Evolutionary conservation across 805 yeast species (phyloP), one percentile per base, ranked within the genome.

Genomic region (Myxozyma geophila): DNA sequence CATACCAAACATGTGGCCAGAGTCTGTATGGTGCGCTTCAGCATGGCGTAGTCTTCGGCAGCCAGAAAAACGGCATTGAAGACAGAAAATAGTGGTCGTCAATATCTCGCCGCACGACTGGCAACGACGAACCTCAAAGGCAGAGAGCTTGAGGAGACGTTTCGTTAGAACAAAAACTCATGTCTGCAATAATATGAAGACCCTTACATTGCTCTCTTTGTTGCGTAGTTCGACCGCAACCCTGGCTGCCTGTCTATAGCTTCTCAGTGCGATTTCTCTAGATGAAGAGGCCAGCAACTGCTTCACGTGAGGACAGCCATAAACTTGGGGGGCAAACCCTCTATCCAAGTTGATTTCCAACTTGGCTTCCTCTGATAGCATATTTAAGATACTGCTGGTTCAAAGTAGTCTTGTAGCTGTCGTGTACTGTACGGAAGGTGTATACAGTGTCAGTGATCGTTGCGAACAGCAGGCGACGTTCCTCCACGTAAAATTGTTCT

Each of bases 1-100:
- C 59, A 13, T 58, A 66, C 73, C 73, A 55, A 70, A 69, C 37
- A 66, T 56, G 46, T 70, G 73, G 8, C 67, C 67, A 13, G 60
- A 48, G 15, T 69, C 66, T 8, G 61, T 40, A 10, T 60, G 60
- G 57, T 70, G 73, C n/a, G 58, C 44, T 21, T 66, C 63, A 6
- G 67, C 61, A 62, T 70, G 73, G 17, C 58, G 56, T 7, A 46
- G 39, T 39, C 56, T 59, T 17, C 57, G 50, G 47, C 73, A 70
- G 10, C 71, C 71, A 15, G 68, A 67, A 39, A 36, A 58, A 4
- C 69, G 58, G 39, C 73, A 70, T 48, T 70, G 71, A 23, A 70
- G 57, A 48, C 73, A 70, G 19, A 62, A 46, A 17, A 70, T 52
- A 5, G 66, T 70, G 13, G 69, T 66, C 7, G 71, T 68, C 46